Evolutionary conservation across 2,329 filamentous ascomycete species (phyloP), one percentile per base, ranked within the genome.

Genomic region (Falciphora oryzae): DNA sequence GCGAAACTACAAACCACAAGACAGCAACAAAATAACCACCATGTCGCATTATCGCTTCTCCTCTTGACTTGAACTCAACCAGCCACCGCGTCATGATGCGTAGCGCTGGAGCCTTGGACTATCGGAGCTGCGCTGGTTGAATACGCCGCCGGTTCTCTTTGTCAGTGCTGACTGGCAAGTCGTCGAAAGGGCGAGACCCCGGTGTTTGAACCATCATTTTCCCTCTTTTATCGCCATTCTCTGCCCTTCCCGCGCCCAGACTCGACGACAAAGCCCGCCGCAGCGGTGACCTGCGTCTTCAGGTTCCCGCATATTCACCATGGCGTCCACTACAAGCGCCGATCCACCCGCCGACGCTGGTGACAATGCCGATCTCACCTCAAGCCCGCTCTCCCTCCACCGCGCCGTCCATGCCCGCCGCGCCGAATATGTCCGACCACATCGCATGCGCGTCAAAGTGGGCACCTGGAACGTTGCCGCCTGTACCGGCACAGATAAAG

Each of bases 381-480:
- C 74, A 13, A 81, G 78, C 53, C 84, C 83, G 1, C 80, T 83
- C 63, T 88, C 86, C 4, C 82, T 89, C n/a, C 85, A 85, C 59
- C 81, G 80, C 67, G 85, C 85, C 35, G 80, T 98, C 56, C 85
- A 89, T 72, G 87, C 90, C 56, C 85, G 95, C 64, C 85, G 88
- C 71, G 79, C 85, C 61, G 93, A 98, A 75, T 99, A 93, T 74
- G 89, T 90, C 31, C 85, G 88, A 53, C 85, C 88, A 58, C 88
- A 88, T 73, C 84, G 84, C 62, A 86, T 97, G 70, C 89, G 88
- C 68, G 85, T 99, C 75, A 97, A 97, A 77, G 84, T 99, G 63
- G 95, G 94, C 57, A 90, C 91, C 0, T 99, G 95, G 95, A 99
- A 99, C 76, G 92, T 97, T 22, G 95, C 93, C 4, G 88, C 89